A percentile compares a stretch with the other conserved stretches of the same genome.
phyloP scores from a whole-genome alignment of 106 monocot species.

The Allium fistulosum region DNA sequence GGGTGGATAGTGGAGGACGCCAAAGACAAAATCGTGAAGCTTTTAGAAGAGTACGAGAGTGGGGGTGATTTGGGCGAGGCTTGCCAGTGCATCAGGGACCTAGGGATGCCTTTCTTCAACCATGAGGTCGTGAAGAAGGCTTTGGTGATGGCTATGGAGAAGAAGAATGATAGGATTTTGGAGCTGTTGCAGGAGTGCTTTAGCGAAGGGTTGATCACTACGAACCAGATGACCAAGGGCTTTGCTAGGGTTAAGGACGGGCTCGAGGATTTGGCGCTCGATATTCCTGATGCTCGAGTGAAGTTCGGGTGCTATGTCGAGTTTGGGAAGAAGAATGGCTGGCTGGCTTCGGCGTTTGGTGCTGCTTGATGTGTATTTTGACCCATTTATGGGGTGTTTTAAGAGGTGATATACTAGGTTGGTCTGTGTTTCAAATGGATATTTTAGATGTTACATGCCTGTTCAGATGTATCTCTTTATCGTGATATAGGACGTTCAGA shows the following conservation, averaged over 20 bases:
- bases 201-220: conserved; percentile 76
- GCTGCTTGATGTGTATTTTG: too few species aligned
- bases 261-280: conserved; percentile 70
- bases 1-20: conserved; percentile 90
- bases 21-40: conserved; percentile 75
- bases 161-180: conserved; percentile 58
- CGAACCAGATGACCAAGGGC: conserved; percentile 78
- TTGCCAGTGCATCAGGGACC: conserved; percentile 68
- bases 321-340: conserved; percentile 36
- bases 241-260: conserved; percentile 65
- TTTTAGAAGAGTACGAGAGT: conserved; percentile 71
- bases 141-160: conserved; percentile 89
- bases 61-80: conserved; percentile 77
- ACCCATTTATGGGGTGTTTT: too few species aligned
- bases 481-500: too few species aligned
- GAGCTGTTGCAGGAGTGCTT: conserved; percentile 53
- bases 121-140: conserved; percentile 91
- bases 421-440: too few species aligned
- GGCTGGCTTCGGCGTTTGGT: conserved; percentile 43
- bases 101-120: conserved; percentile 79
- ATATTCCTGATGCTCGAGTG: conserved; percentile 58
- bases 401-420: too few species aligned
- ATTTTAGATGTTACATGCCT: too few species aligned
- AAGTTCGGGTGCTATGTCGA: conserved; percentile 46
- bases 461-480: too few species aligned